These are phyloP conservation scores for Trichophyton equinum DNA, from an alignment of 2,329 filamentous ascomycete species.

Conservation along the genomic window DNA sequence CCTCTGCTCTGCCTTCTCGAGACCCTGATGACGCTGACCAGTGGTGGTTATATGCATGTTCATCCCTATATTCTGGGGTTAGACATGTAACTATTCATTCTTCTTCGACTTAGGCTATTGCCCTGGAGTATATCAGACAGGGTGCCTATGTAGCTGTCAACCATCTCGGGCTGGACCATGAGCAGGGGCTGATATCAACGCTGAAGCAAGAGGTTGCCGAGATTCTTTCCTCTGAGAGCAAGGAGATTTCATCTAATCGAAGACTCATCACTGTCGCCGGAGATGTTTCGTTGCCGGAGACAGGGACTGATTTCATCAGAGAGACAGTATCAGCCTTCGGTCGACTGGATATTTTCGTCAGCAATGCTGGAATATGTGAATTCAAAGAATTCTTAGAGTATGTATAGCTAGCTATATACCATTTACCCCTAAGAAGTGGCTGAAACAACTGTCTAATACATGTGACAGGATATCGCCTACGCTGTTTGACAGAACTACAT, in stretches of 20 bases:
- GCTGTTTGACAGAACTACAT: conserved; percentile 58
- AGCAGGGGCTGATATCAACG: conserved; percentile 32
- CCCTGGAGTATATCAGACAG: conserved; percentile 63
- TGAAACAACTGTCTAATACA: conserved; percentile 4
- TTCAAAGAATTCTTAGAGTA: conserved; percentile 76
- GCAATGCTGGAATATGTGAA: conserved; percentile 77
- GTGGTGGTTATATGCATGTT: background rate
- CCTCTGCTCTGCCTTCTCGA: background rate
- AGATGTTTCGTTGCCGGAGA: conserved; percentile 63
- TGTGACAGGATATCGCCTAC: conserved; percentile 48
- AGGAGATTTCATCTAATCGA: conserved; percentile 13
- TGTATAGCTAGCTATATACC: conserved; percentile 13
- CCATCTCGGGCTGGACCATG: conserved; percentile 46
- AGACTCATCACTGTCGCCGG: conserved; percentile 56
- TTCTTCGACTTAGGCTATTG: conserved; percentile 46
- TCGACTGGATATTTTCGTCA: conserved; percentile 65
- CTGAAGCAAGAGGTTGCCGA: conserved; percentile 33
- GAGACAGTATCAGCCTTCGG: conserved; percentile 45
- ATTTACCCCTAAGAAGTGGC: background rate
- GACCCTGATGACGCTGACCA: background rate
- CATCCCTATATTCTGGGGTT: background rate
- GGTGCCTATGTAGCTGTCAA: conserved; percentile 71
- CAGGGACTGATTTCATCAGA: conserved; percentile 54
- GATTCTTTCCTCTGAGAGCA: conserved; percentile 4
- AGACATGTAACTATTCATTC: background rate